Evolutionary conservation across 2,329 filamentous ascomycete genomes (phyloP), one percentile per base, ranked within the genome.

Genomic region (Colletotrichum sidae): DNA sequence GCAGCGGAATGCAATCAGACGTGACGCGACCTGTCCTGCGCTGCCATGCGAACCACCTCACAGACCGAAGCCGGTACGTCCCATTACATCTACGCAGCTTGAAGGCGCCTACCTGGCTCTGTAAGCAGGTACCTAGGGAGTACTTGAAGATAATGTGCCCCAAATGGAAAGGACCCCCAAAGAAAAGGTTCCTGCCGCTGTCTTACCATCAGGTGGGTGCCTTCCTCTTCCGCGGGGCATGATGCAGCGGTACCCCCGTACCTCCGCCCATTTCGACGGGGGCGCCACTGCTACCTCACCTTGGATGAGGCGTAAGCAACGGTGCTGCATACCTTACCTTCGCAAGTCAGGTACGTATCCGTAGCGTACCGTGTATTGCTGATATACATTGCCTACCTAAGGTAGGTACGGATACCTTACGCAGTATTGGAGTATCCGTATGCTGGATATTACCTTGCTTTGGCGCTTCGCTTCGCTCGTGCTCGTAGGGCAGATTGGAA

Each of bases 401-500:
- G 17, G 17, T 17, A 17, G 17, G 2, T 17, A 17, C 17, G 17
- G 17, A 17, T 17, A 17, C 17, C 17, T 17, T 17, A 17, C 17
- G 17, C 17, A 17, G 17, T 17, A 17, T 17, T 17, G 17, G 17
- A 17, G 17, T 17, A 17, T 17, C 17, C 2, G 17, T 17, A 17
- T 17, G 17, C 17, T 17, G 17, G 17, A 17, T 3, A 17, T 17
- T 17, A 17, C 17, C 2, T 25, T 25, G 25, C 4, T 25, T 25
- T 25, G 25, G 25, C 4, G 25, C 25, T 25, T 25, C 4, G 25
- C 4, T 25, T 25, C 56, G 25, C 60, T 49, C 55, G 49, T 52
- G 55, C 49, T 49, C 55, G 61, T 65, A 65, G 61, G 61, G 61
- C 61, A 38, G 56, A 60, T 38, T 60, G 44, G 25, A 25, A 25